Base-by-base conservation (phyloP, 805 yeast species). In the Tetrapisispora fleetii region DNA sequence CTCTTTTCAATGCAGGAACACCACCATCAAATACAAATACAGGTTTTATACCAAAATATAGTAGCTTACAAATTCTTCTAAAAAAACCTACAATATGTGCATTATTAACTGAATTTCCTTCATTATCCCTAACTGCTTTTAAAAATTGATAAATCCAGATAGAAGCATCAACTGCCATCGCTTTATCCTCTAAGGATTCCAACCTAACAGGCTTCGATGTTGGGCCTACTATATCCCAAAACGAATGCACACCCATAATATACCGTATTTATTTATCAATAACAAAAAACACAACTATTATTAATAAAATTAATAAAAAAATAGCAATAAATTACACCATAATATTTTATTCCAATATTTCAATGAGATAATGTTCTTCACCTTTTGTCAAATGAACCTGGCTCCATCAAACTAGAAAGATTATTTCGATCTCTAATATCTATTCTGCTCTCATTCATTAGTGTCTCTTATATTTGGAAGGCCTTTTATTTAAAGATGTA, bases 101-200 rank as follows among this genome's bases (percentile, higher is more conserved):
- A 52, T 81, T 85, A 30, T 76, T 74, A 51, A 90, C 64, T 0
- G 86, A 77, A 50, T 83, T 78, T 8, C 98, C 99, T 30, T 84
- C 83, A 37, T 78, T 68, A 62, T 89, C 95, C 55, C 98, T 75
- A 21, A 93, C 95, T 1, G 98, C 98, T 63, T 91, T 93, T 54
- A 93, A 71, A 60, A 93, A 93, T 64, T 93, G 99, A 62, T 93
- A 93, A 48, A 93, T 85, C 99, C 99, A 93, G 54, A 93, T 93
- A 2, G 98, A 91, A 1, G 99, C 99, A 72, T 93, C 99, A 8
- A 93, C 91, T 0, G 99, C 99, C 57, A 93, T 70, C 47, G 76
- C 72, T 61, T 83, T 84, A 50, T 89, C 80, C 21, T 85, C 77
- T 35, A 93, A 73, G 0, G 95, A 81, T 63, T 91, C 98, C 28